A percentile compares a stretch with the other conserved stretches of the same genome.
These are phyloP conservation scores for Pilaira anomala DNA, from an alignment of 192 early-diverging fungal species.

Conservation along the genomic window DNA sequence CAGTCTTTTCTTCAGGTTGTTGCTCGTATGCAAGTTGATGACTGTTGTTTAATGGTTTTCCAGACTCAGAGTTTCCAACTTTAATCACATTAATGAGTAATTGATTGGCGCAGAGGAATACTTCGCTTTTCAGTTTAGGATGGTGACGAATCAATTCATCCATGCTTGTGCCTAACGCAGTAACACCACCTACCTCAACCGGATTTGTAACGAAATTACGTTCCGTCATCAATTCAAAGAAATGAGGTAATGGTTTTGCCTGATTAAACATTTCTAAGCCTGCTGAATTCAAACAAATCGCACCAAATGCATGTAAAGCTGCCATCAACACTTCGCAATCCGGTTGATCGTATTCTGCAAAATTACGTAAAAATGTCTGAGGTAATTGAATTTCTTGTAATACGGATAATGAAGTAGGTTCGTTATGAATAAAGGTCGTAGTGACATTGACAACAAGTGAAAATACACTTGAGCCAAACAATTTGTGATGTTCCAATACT, in stretches of 20 bases:
- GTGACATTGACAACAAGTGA: slow-evolving; percentile 88
- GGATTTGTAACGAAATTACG: slow-evolving; percentile 71
- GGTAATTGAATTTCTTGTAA: slow-evolving; percentile 89
- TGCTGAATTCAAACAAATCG: slow-evolving; percentile 85
- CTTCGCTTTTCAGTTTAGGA: slow-evolving; percentile 68
- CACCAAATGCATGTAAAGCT: slow-evolving; percentile 88
- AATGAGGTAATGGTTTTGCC: slow-evolving; percentile 65
- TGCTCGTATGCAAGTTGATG: slow-evolving; percentile 28
- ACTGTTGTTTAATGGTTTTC: slow-evolving; percentile 32
- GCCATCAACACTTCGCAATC: slow-evolving; percentile 55
- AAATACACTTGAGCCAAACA: slow-evolving; percentile 84
- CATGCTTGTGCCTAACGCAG: slow-evolving; percentile 75
- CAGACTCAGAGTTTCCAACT: slow-evolving; percentile 45
- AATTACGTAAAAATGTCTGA: slow-evolving; percentile 68
- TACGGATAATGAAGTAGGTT: slow-evolving; percentile 89
- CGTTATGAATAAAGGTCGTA: slow-evolving; percentile 95
- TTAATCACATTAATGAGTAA: slow-evolving; percentile 65
- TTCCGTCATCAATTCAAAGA: slow-evolving; percentile 73
- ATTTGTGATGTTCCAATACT: slow-evolving; percentile 70
- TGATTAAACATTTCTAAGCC: slow-evolving; percentile 82
- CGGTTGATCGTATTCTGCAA: slow-evolving; percentile 44
- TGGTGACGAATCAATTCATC: slow-evolving; percentile 98
- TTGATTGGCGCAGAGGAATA: slow-evolving; percentile 63
- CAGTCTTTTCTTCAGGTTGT: slow-evolving; percentile 49
- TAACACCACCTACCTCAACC: slow-evolving; percentile 78